These are phyloP conservation scores for Neoscytalidium dimidiatum DNA, from an alignment of 2,329 filamentous ascomycete genomes.

Conservation along the genomic window DNA sequence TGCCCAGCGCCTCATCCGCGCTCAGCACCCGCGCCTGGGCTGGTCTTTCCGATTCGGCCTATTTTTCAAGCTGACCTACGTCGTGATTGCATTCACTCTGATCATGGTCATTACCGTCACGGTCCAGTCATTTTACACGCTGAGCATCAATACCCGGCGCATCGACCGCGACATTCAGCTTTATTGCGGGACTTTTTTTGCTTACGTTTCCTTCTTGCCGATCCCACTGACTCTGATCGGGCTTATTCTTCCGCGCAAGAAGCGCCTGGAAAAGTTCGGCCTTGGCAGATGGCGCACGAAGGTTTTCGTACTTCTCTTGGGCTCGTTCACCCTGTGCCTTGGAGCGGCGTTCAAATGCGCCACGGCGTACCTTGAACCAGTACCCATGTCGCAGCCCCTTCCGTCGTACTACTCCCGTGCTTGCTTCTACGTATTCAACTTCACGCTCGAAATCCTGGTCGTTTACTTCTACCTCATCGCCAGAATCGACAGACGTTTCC, in stretches of 20 bases:
- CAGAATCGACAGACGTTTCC: slow-evolving; percentile 75
- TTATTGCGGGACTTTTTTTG: slow-evolving; percentile 62
- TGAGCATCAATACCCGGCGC: slow-evolving; percentile 50
- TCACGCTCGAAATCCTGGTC: slow-evolving; percentile 70
- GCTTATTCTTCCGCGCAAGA: slow-evolving; percentile 47
- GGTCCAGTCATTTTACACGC: slow-evolving; percentile 68
- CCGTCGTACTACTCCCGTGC: slow-evolving; percentile 72
- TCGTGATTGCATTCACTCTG: slow-evolving; percentile 60
- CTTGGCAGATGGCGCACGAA: slow-evolving; percentile 68
- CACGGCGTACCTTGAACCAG: slow-evolving; percentile 53
- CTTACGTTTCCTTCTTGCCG: slow-evolving; percentile 67
- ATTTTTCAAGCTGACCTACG: slow-evolving; percentile 61
- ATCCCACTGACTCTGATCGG: slow-evolving; percentile 57
- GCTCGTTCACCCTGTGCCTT: slow-evolving; percentile 62
- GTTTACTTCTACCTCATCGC: slow-evolving; percentile 66
- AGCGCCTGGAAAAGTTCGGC: slow-evolving; percentile 61
- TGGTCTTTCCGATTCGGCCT: slow-evolving; percentile 61
- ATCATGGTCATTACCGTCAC: slow-evolving; percentile 66
- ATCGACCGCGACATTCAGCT: slow-evolving; percentile 66
- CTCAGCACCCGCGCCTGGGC: slow-evolving; percentile 69
- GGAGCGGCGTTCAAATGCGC: slow-evolving; percentile 71
- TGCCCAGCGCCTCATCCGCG: slow-evolving; percentile 72
- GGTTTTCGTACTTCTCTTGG: slow-evolving; percentile 62
- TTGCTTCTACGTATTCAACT: slow-evolving; percentile 81
- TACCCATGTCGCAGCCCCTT: slow-evolving; percentile 52